Base-by-base conservation (phyloP, 2,329 filamentous ascomycete genomes). In the Trichoderma endophyticum region DNA sequence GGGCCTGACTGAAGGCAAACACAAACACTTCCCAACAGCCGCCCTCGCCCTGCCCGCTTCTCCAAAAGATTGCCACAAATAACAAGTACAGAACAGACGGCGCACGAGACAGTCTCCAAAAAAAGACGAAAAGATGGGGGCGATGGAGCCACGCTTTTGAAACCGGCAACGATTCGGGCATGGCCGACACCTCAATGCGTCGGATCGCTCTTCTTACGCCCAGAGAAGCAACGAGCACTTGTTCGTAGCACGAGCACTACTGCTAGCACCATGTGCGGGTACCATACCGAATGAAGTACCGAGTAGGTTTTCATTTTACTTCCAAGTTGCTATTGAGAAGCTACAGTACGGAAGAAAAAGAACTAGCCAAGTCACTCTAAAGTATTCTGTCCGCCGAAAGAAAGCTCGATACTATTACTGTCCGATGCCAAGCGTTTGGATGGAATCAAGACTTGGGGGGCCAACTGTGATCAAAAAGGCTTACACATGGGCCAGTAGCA, bases 111-210 rank as follows among this genome's bases (percentile, higher is more conserved):
- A 21, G 65, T 26, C 56, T 59, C 66, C 56, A 24, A 21, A 70
- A 61, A 60, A 54, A 39, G 36, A 69, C 7, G 34, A 36, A 62
- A 70, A 62, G 56, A 69, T 69, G 66, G 66, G 56, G 66, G 56
- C 36, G 30, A 69, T 61, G 66, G 66, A 69, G 56, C 66, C 66
- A 14, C n/a, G 54, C 56, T 61, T 18, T 63, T 59, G 69, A 71
- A 71, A 71, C 69, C 51, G 61, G 56, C 65, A 36, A 36, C 69
- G 28, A 60, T 65, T 71, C 69, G 69, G 69, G 69, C 69, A 71
- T 70, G 67, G 67, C 67, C 67, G 67, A 70, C 34, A 36, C 36
- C 36, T 62, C 39, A 70, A 70, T 28, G 39, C 43, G 57, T 61
- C 57, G 39, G 59, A 36, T 61, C 66, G 56, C 21, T 26, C 66